Conservation (phyloP, 2,329 filamentous ascomycete genomes). For the Colletotrichum liaoningense region DNA sequence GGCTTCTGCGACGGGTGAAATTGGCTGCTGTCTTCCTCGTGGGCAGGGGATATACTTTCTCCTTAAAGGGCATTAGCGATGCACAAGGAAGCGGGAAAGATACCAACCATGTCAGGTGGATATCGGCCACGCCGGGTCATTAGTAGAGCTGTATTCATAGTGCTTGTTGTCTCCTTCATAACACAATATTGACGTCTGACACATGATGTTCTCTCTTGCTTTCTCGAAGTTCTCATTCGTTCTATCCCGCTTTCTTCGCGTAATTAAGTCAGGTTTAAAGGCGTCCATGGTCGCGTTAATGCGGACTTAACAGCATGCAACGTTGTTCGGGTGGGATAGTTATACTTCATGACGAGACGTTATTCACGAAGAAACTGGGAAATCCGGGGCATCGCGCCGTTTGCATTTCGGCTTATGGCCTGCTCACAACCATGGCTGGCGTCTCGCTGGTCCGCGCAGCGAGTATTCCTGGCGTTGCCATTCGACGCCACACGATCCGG, state of each 20-base stretch:
- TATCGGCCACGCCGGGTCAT: not conserved
- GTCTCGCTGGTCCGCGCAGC: too few relatives aligned
- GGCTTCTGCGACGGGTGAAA: not conserved
- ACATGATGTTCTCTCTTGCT: constrained; percentile 4
- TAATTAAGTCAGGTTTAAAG: not conserved
- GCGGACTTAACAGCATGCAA: not conserved
- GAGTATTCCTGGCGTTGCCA: too few relatives aligned
- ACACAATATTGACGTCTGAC: not conserved
- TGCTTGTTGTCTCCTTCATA: not conserved
- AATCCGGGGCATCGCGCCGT: not conserved
- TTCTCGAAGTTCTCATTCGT: constrained; percentile 8
- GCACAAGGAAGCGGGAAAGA: not conserved
- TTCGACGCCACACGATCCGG: too few relatives aligned
- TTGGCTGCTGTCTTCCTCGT: not conserved
- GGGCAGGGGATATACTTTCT: not conserved
- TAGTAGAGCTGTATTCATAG: not conserved
- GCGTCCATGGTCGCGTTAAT: not conserved
- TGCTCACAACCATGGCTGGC: too few relatives aligned
- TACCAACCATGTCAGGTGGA: not conserved
- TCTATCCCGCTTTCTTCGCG: not conserved
- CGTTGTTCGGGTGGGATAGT: not conserved
- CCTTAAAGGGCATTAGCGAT: not conserved
- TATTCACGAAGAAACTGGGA: not conserved
- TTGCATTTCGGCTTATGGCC: not conserved
- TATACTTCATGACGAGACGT: not conserved